A percentile compares a stretch with the other conserved stretches of the same genome.
These are phyloP conservation scores for Cladophialophora carrionii DNA, from an alignment of 2,329 filamentous ascomycete species.

Conservation along the genomic window DNA sequence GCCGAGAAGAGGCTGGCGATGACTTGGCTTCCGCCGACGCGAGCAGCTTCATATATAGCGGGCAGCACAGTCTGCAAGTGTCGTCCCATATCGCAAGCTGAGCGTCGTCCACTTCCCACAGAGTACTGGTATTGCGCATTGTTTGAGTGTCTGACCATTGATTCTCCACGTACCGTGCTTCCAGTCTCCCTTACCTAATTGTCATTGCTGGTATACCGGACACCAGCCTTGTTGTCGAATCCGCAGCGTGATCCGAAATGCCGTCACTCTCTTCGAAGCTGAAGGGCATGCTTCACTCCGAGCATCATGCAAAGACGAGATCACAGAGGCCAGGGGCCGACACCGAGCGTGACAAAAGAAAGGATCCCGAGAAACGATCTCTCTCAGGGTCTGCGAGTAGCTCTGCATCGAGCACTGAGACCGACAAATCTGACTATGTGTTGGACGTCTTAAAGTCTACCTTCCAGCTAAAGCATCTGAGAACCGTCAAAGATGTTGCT, in stretches of 20 bases:
- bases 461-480: conserved; percentile 53
- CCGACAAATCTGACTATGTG: conserved; percentile 32
- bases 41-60: not conserved
- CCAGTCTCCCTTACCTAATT: not conserved
- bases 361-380: not conserved
- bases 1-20: not conserved
- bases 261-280: conserved; percentile 23
- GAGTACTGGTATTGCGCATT: not conserved
- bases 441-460: conserved; percentile 51
- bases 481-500: conserved; percentile 47
- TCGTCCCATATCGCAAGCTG: not conserved
- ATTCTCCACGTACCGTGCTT: not conserved
- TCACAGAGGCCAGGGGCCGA: not conserved
- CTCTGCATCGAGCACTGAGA: conserved; percentile 21
- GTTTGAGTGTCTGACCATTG: not conserved
- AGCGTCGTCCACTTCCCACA: not conserved
- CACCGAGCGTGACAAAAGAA: not conserved
- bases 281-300: conserved; percentile 19
- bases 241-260: conserved; percentile 14
- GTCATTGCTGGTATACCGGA: not conserved
- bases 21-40: not conserved
- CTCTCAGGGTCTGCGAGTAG: conserved; percentile 4
- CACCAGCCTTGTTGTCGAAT: not conserved
- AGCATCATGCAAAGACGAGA: conserved; percentile 14
- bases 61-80: not conserved